A percentile compares a stretch with the other conserved stretches of the same genome.
Evolutionary conservation across 352 stramenopile genomes (phyloP).

Genomic region (Globisporangium cystogenes): DNA sequence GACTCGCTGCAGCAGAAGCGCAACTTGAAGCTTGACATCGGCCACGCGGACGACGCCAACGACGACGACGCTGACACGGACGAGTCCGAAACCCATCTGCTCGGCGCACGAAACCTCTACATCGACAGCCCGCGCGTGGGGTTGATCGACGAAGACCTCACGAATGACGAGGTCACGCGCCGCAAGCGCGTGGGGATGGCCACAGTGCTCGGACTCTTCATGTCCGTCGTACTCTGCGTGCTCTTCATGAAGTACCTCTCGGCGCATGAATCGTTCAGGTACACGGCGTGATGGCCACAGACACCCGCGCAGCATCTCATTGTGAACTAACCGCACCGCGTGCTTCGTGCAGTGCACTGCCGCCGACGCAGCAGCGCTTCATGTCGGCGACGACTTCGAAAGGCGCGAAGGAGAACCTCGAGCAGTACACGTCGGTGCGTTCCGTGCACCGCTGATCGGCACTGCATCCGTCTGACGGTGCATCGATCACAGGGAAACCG

Average conservation of each 20-base stretch:
- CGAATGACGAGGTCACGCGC: conserved; percentile 41
- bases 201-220: conserved; percentile 46
- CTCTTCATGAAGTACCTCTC: conserved; percentile 55
- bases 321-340: not conserved
- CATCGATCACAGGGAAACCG: conserved; percentile 28
- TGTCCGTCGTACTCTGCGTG: conserved; percentile 61
- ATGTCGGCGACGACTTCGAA: conserved; percentile 62
- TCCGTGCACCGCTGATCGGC: not conserved
- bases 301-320: not conserved
- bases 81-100: conserved; percentile 37
- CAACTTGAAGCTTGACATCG: conserved; percentile 23
- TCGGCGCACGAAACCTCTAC: conserved; percentile 49
- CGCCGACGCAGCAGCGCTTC: conserved; percentile 72
- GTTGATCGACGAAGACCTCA: conserved; percentile 34
- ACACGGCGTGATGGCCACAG: no score
- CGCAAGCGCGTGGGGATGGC: conserved; percentile 52
- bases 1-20: conserved; percentile 36
- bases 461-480: not conserved
- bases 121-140: conserved; percentile 56
- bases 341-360: conserved; percentile 35
- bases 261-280: conserved; percentile 72
- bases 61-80: conserved; percentile 31
- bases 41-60: conserved; percentile 15
- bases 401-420: conserved; percentile 60
- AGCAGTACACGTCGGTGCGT: conserved; percentile 66